Percentiles rank a stretch among this genome's conserved stretches.
Conservation (phyloP, 495 filamentous ascomycete species). For the Trichoderma gamsii region DNA sequence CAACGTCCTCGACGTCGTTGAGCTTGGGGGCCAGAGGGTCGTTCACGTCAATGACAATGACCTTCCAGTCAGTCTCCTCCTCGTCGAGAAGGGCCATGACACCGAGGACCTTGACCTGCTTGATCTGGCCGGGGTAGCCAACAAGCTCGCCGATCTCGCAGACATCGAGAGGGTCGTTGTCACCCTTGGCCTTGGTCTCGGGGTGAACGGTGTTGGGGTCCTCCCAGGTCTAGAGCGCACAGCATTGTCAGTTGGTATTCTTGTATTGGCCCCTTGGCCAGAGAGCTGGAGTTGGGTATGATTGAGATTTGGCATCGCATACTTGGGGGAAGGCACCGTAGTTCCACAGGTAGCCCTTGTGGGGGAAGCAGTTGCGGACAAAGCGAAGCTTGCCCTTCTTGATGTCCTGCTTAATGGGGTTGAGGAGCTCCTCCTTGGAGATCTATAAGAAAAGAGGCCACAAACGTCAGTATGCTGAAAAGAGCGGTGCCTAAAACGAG, state of each 20-base stretch:
- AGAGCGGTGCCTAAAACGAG: not conserved
- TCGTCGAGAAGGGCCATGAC: conserved; percentile 99
- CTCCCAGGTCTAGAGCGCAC: conserved; percentile 80
- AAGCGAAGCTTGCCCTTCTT: conserved; percentile 93
- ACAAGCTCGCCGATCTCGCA: conserved; percentile 99
- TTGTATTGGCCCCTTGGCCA: not conserved
- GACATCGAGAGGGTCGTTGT: conserved; percentile 98
- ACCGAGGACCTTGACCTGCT: conserved; percentile 98
- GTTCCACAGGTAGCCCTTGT: conserved; percentile 99
- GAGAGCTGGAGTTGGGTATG: conserved; percentile 4
- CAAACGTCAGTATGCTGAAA: conserved; percentile 15
- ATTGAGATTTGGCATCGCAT: conserved; percentile 21
- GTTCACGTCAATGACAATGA: conserved; percentile 98
- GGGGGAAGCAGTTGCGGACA: conserved; percentile 99
- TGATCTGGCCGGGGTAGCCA: conserved; percentile 89
- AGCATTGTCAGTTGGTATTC: not conserved
- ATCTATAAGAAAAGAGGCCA: conserved; percentile 52
- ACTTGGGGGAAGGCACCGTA: conserved; percentile 99
- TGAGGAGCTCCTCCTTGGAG: conserved; percentile 93
- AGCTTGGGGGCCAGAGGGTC: conserved; percentile 94
- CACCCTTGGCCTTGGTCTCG: conserved; percentile 99
- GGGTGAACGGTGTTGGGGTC: conserved; percentile 92
- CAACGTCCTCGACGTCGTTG: conserved; percentile 98
- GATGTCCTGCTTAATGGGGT: conserved; percentile 90
- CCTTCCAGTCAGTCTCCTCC: conserved; percentile 99